These are phyloP conservation scores for Prosopis cineraria DNA, from an alignment of 306 rosid species.

Conservation along the genomic window DNA sequence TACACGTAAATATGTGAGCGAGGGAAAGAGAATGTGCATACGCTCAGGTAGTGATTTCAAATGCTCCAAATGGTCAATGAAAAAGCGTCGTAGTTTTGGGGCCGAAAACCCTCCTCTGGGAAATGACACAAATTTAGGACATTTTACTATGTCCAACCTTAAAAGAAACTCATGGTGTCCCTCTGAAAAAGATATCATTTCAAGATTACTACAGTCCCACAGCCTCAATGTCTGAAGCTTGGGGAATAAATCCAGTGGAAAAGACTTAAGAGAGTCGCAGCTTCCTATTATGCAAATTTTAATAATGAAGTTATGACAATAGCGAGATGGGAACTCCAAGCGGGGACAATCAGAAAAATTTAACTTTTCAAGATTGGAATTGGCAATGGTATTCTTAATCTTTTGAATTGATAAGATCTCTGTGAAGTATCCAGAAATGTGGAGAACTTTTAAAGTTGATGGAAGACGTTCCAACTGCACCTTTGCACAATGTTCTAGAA, in stretches of 20 bases:
- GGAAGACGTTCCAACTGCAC: not conserved
- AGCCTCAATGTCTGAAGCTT: not conserved
- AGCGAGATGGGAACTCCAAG: not conserved
- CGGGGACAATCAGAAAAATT: not conserved
- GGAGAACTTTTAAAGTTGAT: not conserved
- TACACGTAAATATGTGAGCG: not conserved
- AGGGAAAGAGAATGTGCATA: not conserved
- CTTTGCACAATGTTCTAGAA: not conserved
- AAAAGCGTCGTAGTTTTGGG: not conserved
- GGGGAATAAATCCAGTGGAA: not conserved
- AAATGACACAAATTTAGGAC: constrained; percentile 1
- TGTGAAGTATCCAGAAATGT: not conserved
- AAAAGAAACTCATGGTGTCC: not conserved
- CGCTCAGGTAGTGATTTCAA: no score
- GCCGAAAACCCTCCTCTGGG: not conserved
- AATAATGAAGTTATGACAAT: not conserved
- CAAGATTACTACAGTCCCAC: not conserved
- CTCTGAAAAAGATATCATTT: not conserved
- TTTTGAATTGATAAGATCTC: not conserved
- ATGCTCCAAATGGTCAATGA: not conserved
- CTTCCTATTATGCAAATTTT: not conserved
- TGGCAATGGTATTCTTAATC: not conserved
- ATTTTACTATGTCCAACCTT: rapidly evolving
- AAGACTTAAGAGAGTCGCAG: not conserved
- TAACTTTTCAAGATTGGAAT: not conserved